phyloP scores from a whole-genome alignment of 2,329 filamentous ascomycete species.

The Raffaelea albimanens region DNA sequence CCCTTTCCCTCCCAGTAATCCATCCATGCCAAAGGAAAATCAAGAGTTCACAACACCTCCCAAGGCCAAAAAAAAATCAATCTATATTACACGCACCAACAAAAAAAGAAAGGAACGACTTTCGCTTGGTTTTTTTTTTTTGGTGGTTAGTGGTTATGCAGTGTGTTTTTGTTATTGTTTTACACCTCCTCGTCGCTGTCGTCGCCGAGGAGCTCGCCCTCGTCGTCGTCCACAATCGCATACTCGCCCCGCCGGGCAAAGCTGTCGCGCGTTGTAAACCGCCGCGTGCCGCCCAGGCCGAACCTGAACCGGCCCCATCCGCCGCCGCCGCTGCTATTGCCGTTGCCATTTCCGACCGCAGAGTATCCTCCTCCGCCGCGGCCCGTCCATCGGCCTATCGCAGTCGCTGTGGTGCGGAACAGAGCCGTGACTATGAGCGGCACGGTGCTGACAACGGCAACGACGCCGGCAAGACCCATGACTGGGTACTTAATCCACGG shows the following conservation, averaged over 20 bases:
- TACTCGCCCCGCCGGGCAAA: constrained; percentile 89
- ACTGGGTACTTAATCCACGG: constrained; percentile 78
- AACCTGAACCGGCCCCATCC: constrained; percentile 37
- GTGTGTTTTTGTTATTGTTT: background rate
- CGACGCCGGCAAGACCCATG: constrained; percentile 56
- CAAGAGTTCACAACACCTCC: too few relatives aligned
- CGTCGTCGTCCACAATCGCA: constrained; percentile 79
- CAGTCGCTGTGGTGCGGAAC: constrained; percentile 54
- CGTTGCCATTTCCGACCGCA: constrained; percentile 1
- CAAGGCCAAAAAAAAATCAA: too few relatives aligned
- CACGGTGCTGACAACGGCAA: constrained; percentile 49
- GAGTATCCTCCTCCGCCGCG: constrained; percentile 20
- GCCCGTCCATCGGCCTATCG: constrained; percentile 33
- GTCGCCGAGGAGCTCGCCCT: constrained; percentile 87
- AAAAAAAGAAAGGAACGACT: background rate
- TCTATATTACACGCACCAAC: background rate
- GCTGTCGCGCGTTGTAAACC: constrained; percentile 80
- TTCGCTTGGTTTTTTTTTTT: background rate
- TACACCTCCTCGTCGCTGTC: constrained; percentile 83
- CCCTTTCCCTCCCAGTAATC: too few relatives aligned
- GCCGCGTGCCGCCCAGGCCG: constrained; percentile 41
- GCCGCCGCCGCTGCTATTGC: constrained; percentile 28
- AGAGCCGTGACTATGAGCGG: constrained; percentile 65
- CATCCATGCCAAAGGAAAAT: too few relatives aligned
- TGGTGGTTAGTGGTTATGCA: too few relatives aligned